Evolutionary conservation across 768 basidiomycete species (phyloP).

Genomic region (Leccinum boreale): DNA sequence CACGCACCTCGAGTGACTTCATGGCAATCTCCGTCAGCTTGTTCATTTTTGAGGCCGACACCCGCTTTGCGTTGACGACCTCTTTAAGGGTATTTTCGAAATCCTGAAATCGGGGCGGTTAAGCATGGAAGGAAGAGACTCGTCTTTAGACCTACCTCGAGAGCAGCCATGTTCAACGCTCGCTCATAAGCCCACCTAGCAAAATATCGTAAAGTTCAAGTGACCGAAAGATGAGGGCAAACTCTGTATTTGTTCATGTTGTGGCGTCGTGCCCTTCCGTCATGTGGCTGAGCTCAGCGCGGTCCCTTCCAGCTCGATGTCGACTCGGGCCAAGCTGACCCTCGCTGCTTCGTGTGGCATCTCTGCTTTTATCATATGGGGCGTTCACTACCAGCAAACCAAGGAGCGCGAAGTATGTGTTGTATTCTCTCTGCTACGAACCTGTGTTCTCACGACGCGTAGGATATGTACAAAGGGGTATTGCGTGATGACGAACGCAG

Average conservation of each 20-base stretch:
- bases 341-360: slow-evolving; percentile 62
- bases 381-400: slow-evolving; percentile 83
- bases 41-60: slow-evolving; percentile 85
- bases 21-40: slow-evolving; percentile 73
- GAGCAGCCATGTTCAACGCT: slow-evolving; percentile 36
- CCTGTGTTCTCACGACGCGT: slow-evolving; percentile 9
- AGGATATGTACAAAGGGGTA: slow-evolving; percentile 94
- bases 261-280: slow-evolving; percentile 7
- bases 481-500: slow-evolving; percentile 83
- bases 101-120: slow-evolving; percentile 44
- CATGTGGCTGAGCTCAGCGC: slow-evolving; percentile 16
- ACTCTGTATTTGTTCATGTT: slow-evolving; percentile 42
- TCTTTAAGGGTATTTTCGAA: slow-evolving; percentile 82
- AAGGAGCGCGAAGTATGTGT: slow-evolving; percentile 71
- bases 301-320: slow-evolving; percentile 39
- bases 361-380: slow-evolving; percentile 76
- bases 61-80: slow-evolving; percentile 75
- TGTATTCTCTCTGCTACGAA: background rate
- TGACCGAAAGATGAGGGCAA: slow-evolving; percentile 10
- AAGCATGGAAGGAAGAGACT: background rate
- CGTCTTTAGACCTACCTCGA: slow-evolving; percentile 34
- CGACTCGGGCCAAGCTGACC: slow-evolving; percentile 69
- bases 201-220: slow-evolving; percentile 4
- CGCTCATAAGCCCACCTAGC: slow-evolving; percentile 19
- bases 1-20: slow-evolving; percentile 71